Evolutionary conservation across 768 basidiomycete genomes (phyloP).

Genomic region (Lyophyllum decastes): DNA sequence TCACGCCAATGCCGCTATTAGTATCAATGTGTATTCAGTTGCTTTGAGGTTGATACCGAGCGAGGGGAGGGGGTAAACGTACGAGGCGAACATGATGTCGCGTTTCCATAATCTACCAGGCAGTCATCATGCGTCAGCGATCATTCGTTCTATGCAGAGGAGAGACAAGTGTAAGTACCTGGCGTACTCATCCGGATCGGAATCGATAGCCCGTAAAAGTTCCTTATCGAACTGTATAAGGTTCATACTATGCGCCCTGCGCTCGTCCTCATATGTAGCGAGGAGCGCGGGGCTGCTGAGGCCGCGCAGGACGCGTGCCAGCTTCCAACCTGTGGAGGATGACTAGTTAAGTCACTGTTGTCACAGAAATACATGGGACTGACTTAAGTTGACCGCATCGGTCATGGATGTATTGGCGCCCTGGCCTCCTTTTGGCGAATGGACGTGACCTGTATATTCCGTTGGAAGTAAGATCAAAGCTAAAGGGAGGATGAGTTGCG

Average conservation of each 20-base stretch:
- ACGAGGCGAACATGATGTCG: background rate
- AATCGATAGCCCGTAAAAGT: background rate
- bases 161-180: background rate
- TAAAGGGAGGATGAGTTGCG: background rate
- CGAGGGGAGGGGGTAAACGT: background rate
- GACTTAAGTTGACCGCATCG: slow-evolving; percentile 2
- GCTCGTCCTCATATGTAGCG: slow-evolving; percentile 4
- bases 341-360: no score
- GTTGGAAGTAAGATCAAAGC: background rate
- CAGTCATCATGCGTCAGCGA: background rate
- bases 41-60: background rate
- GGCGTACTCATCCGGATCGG: background rate
- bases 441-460: background rate
- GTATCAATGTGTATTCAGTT: background rate
- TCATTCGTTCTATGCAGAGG: no score
- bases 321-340: background rate
- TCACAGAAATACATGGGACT: no score
- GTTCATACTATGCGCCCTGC: slow-evolving; percentile 1
- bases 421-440: slow-evolving; percentile 3
- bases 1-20: background rate
- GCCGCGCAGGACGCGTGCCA: slow-evolving; percentile 4
- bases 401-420: slow-evolving; percentile 7
- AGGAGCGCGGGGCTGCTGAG: background rate
- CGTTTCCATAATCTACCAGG: background rate
- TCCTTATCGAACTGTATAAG: slow-evolving; percentile 5